Evolutionary conservation across 176 grass and related monocot species (phyloP).

Genomic region (Musa beccarii): DNA sequence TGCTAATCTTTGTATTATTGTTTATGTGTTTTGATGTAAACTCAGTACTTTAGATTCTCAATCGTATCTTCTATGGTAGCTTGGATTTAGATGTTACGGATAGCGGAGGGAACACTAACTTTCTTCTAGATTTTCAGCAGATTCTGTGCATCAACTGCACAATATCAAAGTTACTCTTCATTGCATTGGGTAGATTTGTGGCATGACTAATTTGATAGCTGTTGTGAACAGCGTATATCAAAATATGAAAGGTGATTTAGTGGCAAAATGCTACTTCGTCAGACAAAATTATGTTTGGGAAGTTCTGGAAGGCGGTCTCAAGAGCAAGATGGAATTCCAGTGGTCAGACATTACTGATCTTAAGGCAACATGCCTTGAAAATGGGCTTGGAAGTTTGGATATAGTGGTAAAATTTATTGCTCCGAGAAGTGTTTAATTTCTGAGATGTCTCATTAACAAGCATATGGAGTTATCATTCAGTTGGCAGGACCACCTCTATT

Average conservation of each 20-base stretch:
- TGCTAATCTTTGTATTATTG: background rate
- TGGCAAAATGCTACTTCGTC: conserved; percentile 85
- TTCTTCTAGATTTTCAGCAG: background rate
- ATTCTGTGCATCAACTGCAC: background rate
- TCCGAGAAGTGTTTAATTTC: background rate
- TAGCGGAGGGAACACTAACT: background rate
- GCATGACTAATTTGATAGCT: background rate
- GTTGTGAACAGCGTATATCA: conserved; percentile 40
- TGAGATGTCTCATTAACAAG: conserved; percentile 13
- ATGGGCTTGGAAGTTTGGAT: conserved; percentile 47
- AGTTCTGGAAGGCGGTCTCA: conserved; percentile 51
- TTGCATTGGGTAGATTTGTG: background rate
- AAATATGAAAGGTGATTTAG: conserved; percentile 64
- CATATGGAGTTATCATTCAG: conserved; percentile 28
- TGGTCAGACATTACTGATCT: conserved; percentile 63
- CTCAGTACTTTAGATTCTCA: background rate
- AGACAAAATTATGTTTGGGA: conserved; percentile 82
- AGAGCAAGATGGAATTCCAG: conserved; percentile 86
- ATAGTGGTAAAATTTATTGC: conserved; percentile 43
- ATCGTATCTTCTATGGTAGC: background rate
- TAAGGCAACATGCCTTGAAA: conserved; percentile 41
- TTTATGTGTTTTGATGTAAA: background rate
- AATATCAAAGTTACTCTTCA: background rate
- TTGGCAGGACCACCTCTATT: conserved; percentile 59
- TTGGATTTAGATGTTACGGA: background rate